phyloP scores from a whole-genome alignment of 352 stramenopile species.

The Albugo candida region DNA sequence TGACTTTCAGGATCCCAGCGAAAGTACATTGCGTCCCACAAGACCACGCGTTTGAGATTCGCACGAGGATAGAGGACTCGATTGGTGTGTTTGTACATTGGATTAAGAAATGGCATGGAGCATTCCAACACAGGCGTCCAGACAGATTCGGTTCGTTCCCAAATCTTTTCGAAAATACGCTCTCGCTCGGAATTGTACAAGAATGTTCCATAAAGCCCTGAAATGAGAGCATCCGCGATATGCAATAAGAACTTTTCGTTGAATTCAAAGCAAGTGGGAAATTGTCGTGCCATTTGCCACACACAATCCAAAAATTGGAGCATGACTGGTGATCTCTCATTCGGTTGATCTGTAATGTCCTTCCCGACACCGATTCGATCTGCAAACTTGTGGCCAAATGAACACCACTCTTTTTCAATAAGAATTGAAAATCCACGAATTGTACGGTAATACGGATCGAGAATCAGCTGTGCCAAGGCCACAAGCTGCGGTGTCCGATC shows the following conservation, averaged over 20 bases:
- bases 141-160: slow-evolving; percentile 67
- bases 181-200: slow-evolving; percentile 74
- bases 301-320: slow-evolving; percentile 75
- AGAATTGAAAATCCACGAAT: slow-evolving; percentile 69
- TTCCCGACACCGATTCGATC: slow-evolving; percentile 69
- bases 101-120: slow-evolving; percentile 41
- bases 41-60: slow-evolving; percentile 72
- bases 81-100: slow-evolving; percentile 53
- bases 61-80: slow-evolving; percentile 63
- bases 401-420: slow-evolving; percentile 76
- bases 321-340: slow-evolving; percentile 72
- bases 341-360: slow-evolving; percentile 53
- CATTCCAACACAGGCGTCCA: slow-evolving; percentile 67
- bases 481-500: slow-evolving; percentile 72
- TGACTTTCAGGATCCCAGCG: slow-evolving; percentile 70
- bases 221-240: slow-evolving; percentile 60
- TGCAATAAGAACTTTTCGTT: slow-evolving; percentile 74
- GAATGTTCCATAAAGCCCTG: slow-evolving; percentile 63
- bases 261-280: slow-evolving; percentile 78
- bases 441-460: slow-evolving; percentile 74
- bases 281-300: slow-evolving; percentile 77
- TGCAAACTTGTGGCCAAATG: slow-evolving; percentile 81
- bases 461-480: slow-evolving; percentile 59
- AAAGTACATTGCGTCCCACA: slow-evolving; percentile 78
- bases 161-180: slow-evolving; percentile 65